Conservation (phyloP, 179 eudicot genomes). For the Spinacia oleracea region DNA sequence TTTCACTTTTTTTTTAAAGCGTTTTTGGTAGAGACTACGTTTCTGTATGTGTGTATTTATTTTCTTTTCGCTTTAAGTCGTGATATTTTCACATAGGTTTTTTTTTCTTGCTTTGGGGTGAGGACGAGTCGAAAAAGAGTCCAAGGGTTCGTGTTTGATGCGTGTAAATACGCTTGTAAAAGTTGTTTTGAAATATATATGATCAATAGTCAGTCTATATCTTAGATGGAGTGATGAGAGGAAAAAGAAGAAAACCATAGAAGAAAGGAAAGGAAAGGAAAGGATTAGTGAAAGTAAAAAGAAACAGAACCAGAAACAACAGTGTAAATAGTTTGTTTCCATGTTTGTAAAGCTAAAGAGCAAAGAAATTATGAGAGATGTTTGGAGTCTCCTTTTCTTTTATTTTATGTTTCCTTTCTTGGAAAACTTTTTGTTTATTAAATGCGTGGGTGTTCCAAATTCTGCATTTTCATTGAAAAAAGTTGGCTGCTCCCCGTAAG, state of each 20-base stretch:
- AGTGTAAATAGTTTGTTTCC: slow-evolving; percentile 29
- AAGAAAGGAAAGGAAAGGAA: neutral
- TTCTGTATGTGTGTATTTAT: neutral
- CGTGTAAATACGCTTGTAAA: neutral
- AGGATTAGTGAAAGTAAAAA: neutral
- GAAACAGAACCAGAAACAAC: neutral
- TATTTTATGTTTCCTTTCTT: neutral
- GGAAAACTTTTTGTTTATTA: neutral
- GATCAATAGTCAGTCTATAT: neutral
- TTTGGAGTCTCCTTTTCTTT: slow-evolving; percentile 2
- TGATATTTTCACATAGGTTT: too few relatives aligned
- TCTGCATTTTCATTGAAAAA: neutral
- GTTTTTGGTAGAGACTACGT: neutral
- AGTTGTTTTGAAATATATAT: neutral
- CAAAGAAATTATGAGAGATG: slow-evolving; percentile 2
- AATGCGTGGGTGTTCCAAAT: neutral
- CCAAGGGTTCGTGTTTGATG: neutral
- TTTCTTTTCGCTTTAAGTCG: too few relatives aligned
- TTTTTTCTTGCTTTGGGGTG: neutral
- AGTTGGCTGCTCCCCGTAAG: neutral
- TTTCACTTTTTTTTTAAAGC: neutral
- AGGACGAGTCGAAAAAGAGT: neutral
- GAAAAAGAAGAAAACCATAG: neutral
- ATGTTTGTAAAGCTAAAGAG: slow-evolving; percentile 17
- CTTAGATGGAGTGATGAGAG: neutral